Conservation (phyloP, 768 basidiomycete species). For the Boletus rex-veris region DNA sequence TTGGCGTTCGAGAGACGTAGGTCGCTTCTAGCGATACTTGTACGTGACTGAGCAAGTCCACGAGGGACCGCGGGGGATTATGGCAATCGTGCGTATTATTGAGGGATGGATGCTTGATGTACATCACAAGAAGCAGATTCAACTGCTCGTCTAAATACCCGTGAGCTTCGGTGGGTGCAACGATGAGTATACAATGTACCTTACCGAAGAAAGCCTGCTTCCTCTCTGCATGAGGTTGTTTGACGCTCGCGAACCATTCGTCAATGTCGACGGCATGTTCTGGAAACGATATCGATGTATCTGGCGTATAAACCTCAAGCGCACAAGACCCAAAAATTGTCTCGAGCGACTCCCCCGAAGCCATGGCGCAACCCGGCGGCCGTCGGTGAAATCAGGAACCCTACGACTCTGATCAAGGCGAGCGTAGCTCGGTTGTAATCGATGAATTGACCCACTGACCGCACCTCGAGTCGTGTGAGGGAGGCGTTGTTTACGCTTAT, state of each 20-base stretch:
- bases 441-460: neutral
- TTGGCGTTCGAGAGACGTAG: conserved; percentile 58
- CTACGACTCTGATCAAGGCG: neutral
- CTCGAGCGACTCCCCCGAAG: conserved; percentile 48
- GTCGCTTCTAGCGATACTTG: conserved; percentile 80
- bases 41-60: conserved; percentile 62
- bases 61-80: conserved; percentile 38
- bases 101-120: conserved; percentile 33
- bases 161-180: conserved; percentile 15
- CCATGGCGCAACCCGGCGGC: conserved; percentile 13
- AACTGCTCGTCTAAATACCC: conserved; percentile 51
- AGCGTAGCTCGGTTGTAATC: neutral
- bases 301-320: conserved; percentile 63
- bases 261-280: conserved; percentile 38
- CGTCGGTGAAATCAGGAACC: neutral
- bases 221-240: conserved; percentile 45
- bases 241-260: conserved; percentile 54
- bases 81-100: conserved; percentile 21
- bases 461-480: no score
- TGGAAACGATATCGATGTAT: conserved; percentile 61
- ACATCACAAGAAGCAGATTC: conserved; percentile 44
- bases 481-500: conserved; percentile 14
- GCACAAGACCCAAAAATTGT: conserved; percentile 56
- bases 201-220: conserved; percentile 74
- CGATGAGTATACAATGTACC: conserved; percentile 24